Evolutionary conservation across 257 asterid species (phyloP), one percentile per base, ranked within the genome.

Genomic region (Agastache rugosa): DNA sequence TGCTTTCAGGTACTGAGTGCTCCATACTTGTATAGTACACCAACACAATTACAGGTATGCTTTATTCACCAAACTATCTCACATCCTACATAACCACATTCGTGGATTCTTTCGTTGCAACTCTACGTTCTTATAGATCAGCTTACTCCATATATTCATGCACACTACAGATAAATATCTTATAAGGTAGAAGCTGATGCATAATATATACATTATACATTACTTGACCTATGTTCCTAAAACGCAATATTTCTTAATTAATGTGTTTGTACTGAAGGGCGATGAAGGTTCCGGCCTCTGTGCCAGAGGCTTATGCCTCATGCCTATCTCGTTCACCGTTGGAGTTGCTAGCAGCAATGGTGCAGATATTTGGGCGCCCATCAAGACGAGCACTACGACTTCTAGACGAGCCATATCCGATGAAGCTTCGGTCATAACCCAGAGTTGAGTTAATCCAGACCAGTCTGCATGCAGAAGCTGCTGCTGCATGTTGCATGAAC

Each of bases 351-450:
- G 85, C 74, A 85, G 95, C 83, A 93, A 93, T 37, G 98, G 98
- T 25, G 98, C 98, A 1, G 97, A 93, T 83, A 91, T 93, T 19
- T 93, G 98, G 98, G 96, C 98, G 8, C 96, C 98, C 9, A 83
- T 83, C 42, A 89, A 86, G 80, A 85, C 89, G 6, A 63, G 71
- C 62, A 81, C 65, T 79, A 62, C 54, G 23, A 78, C 69, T 65
- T 75, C 76, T 9, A 80, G 66, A 63, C 77, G 71, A 58, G 35
- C 22, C n/a, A 70, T 41, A 44, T 67, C 67, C 3, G 84, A 82
- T 27, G 79, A 69, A 66, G 73, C 65, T 35, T 81, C 82, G 1
- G 75, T 41, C 6, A 25, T 47, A 37, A 72, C 85, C 23, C 81
- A 72, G 65, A 34, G 69, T 58, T 80, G 65, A 34, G 69, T 63